Base-by-base conservation (phyloP, 2,329 filamentous ascomycete species). In the Colletotrichum orbiculare region DNA sequence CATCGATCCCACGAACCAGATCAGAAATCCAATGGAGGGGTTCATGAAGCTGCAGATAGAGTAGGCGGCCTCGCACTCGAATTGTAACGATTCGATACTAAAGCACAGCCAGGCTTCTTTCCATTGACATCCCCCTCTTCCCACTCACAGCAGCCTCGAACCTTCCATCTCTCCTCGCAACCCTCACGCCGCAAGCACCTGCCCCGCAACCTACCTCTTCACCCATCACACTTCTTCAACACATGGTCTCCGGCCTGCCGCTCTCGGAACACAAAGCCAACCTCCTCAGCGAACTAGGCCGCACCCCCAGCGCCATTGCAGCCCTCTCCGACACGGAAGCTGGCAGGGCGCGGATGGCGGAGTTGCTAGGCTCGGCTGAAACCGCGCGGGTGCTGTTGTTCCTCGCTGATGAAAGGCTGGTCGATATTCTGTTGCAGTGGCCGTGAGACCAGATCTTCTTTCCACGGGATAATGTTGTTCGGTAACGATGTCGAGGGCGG, bases 31-130 rank as follows among this genome's bases (percentile, higher is more conserved):
- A 37, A 75, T 78, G 69, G 70, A 73, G 35, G 55, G 71, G 1
- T 77, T 83, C 57, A 78, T 79, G 73, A 73, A 71, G 13, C 71
- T 87, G 41, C 83, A 87, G 55, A 73, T 81, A 53, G 72, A 79
- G 81, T 84, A 71, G 68, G 52, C 12, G 8, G 6, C 50, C 10
- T 17, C 39, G 12, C n/a, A 17, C 4, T 15, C 38, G 33, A 1
- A 45, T 45, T n/a, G 13, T 9, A 41, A 13, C 39, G 4, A 7
- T 41, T n/a, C 25, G 41, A n/a, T 2, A 11, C 39, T 11, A 10
- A 43, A 35, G 34, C 11, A 3, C 13, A 17, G 9, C 12, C 54
- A 82, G 79, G 7, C 72, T 81, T 17, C 52, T 78, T 12, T 68
- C 70, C 15, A 46, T 73, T 42, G 72, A 73, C 11, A 69, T 82